These are phyloP conservation scores for Daldinia sp. DNA, from an alignment of 2,329 filamentous ascomycete species.

Conservation along the genomic window DNA sequence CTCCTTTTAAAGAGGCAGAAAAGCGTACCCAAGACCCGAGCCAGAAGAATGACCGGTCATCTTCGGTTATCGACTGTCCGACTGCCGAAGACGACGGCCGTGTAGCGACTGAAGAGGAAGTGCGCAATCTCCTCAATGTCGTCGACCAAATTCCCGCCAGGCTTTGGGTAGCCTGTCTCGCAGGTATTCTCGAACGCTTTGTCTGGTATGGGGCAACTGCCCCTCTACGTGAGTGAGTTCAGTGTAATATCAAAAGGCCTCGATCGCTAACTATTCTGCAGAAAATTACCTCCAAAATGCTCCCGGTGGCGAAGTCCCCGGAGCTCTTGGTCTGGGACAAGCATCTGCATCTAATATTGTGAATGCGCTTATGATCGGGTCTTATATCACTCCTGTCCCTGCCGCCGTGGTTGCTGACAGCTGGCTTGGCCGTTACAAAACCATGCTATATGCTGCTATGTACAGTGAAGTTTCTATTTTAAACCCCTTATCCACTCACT, in stretches of 20 bases:
- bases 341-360: constrained; percentile 20
- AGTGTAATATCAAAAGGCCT: background rate
- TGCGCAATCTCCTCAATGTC: constrained; percentile 22
- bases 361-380: constrained; percentile 20
- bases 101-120: constrained; percentile 26
- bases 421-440: constrained; percentile 30
- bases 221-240: constrained; percentile 24
- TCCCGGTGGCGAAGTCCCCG: constrained; percentile 18
- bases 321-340: constrained; percentile 23
- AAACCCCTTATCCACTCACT: background rate
- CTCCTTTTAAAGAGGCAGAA: constrained; percentile 15
- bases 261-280: background rate
- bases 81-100: constrained; percentile 12
- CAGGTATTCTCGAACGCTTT: constrained; percentile 20
- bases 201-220: constrained; percentile 26
- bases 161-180: constrained; percentile 23
- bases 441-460: constrained; percentile 24
- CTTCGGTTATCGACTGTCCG: background rate
- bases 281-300: constrained; percentile 32
- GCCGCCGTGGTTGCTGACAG: constrained; percentile 22
- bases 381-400: constrained; percentile 23
- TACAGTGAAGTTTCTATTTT: constrained; percentile 2
- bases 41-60: background rate
- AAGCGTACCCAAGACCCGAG: constrained; percentile 3
- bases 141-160: constrained; percentile 18